A percentile compares a stretch with the other conserved stretches of the same genome.
Evolutionary conservation across 202 grass and related monocot species (phyloP).

Genomic region (Alloteropsis angusta): DNA sequence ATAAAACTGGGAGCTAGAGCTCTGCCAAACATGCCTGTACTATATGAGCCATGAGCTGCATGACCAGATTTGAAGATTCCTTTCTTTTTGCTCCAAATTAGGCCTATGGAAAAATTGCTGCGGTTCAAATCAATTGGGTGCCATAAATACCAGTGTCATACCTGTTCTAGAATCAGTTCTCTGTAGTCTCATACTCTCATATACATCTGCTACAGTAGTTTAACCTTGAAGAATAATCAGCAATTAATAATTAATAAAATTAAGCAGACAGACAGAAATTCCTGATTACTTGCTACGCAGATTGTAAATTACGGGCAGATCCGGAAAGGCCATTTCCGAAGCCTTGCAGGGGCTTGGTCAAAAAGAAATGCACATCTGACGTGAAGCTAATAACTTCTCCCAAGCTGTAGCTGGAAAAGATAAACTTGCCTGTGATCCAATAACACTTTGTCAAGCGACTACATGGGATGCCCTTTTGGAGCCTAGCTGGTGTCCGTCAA

Average conservation of each 20-base stretch:
- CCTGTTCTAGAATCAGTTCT: neutral
- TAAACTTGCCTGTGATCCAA: slow-evolving; percentile 24
- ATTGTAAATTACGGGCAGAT: neutral
- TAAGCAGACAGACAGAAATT: neutral
- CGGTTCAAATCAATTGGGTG: neutral
- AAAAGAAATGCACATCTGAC: neutral
- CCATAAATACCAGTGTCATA: neutral
- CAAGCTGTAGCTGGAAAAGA: neutral
- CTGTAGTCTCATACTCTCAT: neutral
- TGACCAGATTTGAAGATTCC: neutral
- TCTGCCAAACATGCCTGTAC: too few species aligned
- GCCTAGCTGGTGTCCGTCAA: slow-evolving; percentile 18
- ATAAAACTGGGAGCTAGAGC: too few species aligned
- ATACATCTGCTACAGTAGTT: neutral
- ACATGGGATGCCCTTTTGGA: slow-evolving; percentile 44
- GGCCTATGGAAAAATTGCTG: neutral
- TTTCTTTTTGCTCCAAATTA: neutral
- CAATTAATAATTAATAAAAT: neutral
- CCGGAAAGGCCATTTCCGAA: neutral
- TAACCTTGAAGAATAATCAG: neutral
- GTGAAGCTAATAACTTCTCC: neutral
- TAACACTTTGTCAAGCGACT: slow-evolving; percentile 1
- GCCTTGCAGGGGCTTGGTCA: neutral
- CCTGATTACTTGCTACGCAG: neutral
- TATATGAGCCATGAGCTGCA: neutral